These are phyloP conservation scores for Marchantia paleacea DNA, from an alignment of 225 moss, liverwort and hornwort species.

Conservation along the genomic window DNA sequence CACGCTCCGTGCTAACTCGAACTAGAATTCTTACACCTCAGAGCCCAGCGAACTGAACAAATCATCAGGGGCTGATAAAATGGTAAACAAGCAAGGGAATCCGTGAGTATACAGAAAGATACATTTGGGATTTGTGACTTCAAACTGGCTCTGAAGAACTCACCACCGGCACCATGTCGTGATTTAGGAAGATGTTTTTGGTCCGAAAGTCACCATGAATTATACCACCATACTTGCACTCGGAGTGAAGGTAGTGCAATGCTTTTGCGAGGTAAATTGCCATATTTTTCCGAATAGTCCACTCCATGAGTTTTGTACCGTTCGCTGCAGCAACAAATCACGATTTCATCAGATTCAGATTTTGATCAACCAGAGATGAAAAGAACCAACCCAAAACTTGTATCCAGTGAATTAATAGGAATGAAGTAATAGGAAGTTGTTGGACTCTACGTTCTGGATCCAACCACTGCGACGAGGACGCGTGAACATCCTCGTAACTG, in stretches of 20 bases:
- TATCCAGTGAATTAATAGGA: too few relatives aligned
- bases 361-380: too few relatives aligned
- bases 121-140: too few relatives aligned
- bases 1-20: too few relatives aligned
- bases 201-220: neutral
- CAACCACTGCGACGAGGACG: too few relatives aligned
- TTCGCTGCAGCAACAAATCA: neutral
- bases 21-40: neutral
- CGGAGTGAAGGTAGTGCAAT: neutral
- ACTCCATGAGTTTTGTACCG: neutral
- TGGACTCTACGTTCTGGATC: too few relatives aligned
- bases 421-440: too few relatives aligned
- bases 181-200: neutral
- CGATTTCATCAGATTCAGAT: neutral
- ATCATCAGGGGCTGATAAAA: too few relatives aligned
- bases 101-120: too few relatives aligned
- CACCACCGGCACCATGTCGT: neutral
- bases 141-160: neutral
- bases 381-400: too few relatives aligned
- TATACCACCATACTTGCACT: neutral
- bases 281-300: neutral
- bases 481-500: too few relatives aligned
- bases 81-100: too few relatives aligned
- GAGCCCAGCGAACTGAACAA: neutral
- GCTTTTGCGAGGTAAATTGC: neutral